phyloP scores from a whole-genome alignment of 495 filamentous ascomycete genomes.

The Hypoxylon trugodes region DNA sequence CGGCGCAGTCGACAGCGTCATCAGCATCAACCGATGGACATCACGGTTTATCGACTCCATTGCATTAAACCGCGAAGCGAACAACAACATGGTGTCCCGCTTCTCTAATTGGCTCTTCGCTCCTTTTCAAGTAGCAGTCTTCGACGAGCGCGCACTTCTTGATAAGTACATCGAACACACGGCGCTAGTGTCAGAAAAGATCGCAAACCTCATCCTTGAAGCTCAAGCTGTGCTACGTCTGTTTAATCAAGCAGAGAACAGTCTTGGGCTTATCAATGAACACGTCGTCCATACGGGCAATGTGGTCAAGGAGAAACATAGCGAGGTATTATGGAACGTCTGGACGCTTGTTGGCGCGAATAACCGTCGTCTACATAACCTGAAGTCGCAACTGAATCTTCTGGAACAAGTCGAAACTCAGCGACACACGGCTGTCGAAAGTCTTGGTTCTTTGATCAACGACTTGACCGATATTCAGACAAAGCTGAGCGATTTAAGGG shows the following conservation, averaged over 20 bases:
- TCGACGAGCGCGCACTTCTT: constrained; percentile 61
- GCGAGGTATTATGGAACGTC: constrained; percentile 68
- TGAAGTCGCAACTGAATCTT: constrained; percentile 64
- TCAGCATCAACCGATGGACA: constrained; percentile 67
- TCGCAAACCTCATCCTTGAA: constrained; percentile 67
- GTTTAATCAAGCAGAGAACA: constrained; percentile 68
- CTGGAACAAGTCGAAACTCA: constrained; percentile 66
- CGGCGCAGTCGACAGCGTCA: constrained; percentile 72
- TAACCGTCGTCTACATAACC: constrained; percentile 59
- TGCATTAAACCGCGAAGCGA: constrained; percentile 51
- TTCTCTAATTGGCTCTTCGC: constrained; percentile 53
- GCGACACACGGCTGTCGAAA: constrained; percentile 64
- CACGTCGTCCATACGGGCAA: constrained; percentile 65
- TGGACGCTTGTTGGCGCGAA: constrained; percentile 79
- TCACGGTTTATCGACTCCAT: constrained; percentile 71
- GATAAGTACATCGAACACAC: constrained; percentile 73
- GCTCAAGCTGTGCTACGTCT: constrained; percentile 67
- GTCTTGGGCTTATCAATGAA: constrained; percentile 69
- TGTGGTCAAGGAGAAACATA: constrained; percentile 56
- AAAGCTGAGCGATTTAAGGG: constrained; percentile 71
- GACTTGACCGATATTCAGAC: constrained; percentile 72
- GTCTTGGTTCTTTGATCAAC: constrained; percentile 66
- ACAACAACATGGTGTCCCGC: constrained; percentile 43
- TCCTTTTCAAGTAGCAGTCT: constrained; percentile 64
- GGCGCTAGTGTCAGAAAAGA: constrained; percentile 68